phyloP scores from a whole-genome alignment of 352 stramenopile genomes.

The Stephanocyclus meneghinianus region DNA sequence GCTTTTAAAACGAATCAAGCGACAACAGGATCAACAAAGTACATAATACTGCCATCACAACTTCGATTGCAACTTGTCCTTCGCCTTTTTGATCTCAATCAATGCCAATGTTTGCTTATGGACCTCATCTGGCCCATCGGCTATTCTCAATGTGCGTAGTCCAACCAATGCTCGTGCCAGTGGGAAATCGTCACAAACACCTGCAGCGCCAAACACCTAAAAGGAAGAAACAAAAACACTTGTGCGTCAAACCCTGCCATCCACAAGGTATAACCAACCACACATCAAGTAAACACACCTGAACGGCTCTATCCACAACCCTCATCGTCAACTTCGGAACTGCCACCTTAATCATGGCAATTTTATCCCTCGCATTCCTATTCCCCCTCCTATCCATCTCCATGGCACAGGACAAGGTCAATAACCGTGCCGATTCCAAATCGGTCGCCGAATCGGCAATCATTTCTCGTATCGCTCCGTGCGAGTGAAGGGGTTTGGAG shows the following conservation, averaged over 20 bases:
- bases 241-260: not conserved
- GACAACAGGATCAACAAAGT: not conserved
- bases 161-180: constrained; percentile 89
- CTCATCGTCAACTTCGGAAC: constrained; percentile 88
- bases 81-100: constrained; percentile 84
- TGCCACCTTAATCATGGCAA: constrained; percentile 95
- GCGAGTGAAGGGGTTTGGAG: constrained; percentile 76
- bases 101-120: constrained; percentile 93
- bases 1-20: not conserved
- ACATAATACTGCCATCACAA: not conserved
- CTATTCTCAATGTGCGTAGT: constrained; percentile 91
- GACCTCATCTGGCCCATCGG: constrained; percentile 95
- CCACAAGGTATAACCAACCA: not conserved
- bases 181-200: constrained; percentile 90
- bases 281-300: constrained; percentile 42
- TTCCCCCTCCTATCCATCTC: constrained; percentile 76
- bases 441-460: constrained; percentile 89
- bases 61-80: constrained; percentile 22
- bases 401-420: constrained; percentile 72
- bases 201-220: constrained; percentile 83
- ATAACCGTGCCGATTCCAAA: constrained; percentile 68
- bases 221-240: not conserved
- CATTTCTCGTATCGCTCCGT: constrained; percentile 85
- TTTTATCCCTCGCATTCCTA: constrained; percentile 88
- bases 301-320: constrained; percentile 91